Evolutionary conservation across 257 asterid species (phyloP).

Genomic region (Handroanthus guayacan): DNA sequence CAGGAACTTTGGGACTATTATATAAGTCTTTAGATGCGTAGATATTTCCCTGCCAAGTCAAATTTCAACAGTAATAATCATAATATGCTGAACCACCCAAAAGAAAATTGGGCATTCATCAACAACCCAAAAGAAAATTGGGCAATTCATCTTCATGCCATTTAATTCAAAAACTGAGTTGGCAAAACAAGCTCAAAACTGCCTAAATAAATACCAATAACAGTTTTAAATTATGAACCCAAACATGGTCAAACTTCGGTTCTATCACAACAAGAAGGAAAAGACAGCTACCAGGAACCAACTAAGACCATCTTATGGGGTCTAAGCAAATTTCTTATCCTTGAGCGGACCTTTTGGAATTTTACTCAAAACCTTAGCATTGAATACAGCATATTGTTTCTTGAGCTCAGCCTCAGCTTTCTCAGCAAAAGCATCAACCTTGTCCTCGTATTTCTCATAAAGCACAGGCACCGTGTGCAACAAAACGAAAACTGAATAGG

Average conservation of each 20-base stretch:
- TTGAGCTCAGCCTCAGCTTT: constrained; percentile 83
- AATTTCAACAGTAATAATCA: background rate
- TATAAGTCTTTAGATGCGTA: no score
- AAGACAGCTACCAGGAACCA: constrained; percentile 34
- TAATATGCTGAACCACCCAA: background rate
- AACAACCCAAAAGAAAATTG: constrained; percentile 4
- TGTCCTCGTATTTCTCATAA: constrained; percentile 82
- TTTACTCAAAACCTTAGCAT: constrained; percentile 78
- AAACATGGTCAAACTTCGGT: constrained; percentile 40
- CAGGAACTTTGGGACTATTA: background rate
- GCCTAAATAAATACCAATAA: constrained; percentile 35
- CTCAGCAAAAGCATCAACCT: constrained; percentile 87
- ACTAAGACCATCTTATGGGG: constrained; percentile 30
- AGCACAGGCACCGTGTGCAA: constrained; percentile 82
- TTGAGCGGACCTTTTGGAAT: constrained; percentile 69
- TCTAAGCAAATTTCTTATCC: constrained; percentile 66
- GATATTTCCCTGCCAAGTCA: background rate
- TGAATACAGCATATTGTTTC: constrained; percentile 77
- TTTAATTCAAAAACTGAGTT: constrained; percentile 21
- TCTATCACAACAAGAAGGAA: constrained; percentile 42
- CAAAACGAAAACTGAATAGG: constrained; percentile 58
- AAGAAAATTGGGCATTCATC: background rate
- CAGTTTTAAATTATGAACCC: constrained; percentile 44
- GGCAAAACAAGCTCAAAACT: constrained; percentile 40
- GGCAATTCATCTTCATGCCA: constrained; percentile 10